Percentiles rank a stretch among this genome's conserved stretches.
Conservation (phyloP, 345 rosid species). For the Eucalyptus lansdowneana region DNA sequence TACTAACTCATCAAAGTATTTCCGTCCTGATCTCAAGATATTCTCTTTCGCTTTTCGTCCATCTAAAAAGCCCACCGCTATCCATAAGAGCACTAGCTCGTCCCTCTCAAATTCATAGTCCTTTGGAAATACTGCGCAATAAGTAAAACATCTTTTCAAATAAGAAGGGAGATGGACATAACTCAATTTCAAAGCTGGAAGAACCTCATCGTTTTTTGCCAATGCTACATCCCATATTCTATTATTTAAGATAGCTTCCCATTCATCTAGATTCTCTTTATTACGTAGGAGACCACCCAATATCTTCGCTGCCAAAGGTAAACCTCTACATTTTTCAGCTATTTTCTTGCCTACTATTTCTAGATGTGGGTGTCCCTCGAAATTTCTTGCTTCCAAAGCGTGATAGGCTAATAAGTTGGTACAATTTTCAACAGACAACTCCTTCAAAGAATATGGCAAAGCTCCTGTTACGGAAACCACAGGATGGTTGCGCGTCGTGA, state of each 20-base stretch:
- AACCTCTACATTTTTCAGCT: too few species aligned
- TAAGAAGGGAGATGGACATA: background rate
- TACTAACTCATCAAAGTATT: too few species aligned
- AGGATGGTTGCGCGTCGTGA: too few species aligned
- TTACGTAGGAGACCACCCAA: background rate
- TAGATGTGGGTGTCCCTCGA: rapidly evolving
- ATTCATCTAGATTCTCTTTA: rapidly evolving
- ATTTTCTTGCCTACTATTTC: too few species aligned
- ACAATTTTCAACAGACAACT: background rate
- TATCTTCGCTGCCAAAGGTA: background rate
- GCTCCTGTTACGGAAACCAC: background rate
- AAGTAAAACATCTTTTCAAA: too few species aligned
- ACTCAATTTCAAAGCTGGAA: background rate
- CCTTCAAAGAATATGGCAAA: rapidly evolving
- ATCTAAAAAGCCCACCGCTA: too few species aligned
- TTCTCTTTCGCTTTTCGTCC: rapidly evolving
- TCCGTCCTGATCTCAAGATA: too few species aligned
- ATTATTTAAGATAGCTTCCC: background rate
- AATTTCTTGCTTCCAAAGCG: background rate
- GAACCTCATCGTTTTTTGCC: background rate
- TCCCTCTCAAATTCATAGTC: too few species aligned
- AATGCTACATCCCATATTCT: rapidly evolving
- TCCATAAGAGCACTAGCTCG: rapidly evolving
- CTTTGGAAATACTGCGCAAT: too few species aligned
- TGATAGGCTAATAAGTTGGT: background rate